A percentile compares a stretch with the other conserved stretches of the same genome.
Conservation (phyloP, 2,329 filamentous ascomycete genomes). For the Endoconidiophora polonica region DNA sequence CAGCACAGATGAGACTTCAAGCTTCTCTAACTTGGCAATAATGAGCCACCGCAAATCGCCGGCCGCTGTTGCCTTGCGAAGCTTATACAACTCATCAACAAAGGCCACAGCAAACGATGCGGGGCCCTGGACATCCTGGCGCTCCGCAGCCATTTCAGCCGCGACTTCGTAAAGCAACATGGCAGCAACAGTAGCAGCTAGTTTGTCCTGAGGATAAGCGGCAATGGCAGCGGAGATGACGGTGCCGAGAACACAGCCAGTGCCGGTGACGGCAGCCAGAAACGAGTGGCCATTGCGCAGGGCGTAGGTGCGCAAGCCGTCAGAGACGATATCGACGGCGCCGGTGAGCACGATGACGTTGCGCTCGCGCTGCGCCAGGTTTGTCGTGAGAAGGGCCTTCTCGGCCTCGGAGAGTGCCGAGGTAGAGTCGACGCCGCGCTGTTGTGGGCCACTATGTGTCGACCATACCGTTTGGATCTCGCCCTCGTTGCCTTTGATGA, state of each 20-base stretch:
- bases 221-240: slow-evolving; percentile 50
- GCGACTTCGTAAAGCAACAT: slow-evolving; percentile 61
- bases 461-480: slow-evolving; percentile 63
- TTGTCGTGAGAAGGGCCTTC: slow-evolving; percentile 45
- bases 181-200: slow-evolving; percentile 58
- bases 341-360: slow-evolving; percentile 70
- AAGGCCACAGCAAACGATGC: slow-evolving; percentile 78
- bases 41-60: slow-evolving; percentile 36
- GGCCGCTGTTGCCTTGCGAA: slow-evolving; percentile 31
- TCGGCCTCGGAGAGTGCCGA: slow-evolving; percentile 34
- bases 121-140: slow-evolving; percentile 53
- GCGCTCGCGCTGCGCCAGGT: slow-evolving; percentile 50
- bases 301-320: slow-evolving; percentile 50
- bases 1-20: not conserved
- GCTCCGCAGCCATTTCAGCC: slow-evolving; percentile 48
- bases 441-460: slow-evolving; percentile 27
- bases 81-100: slow-evolving; percentile 49
- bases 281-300: slow-evolving; percentile 62
- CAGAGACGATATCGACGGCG: slow-evolving; percentile 56
- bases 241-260: slow-evolving; percentile 74
- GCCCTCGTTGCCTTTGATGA: slow-evolving; percentile 89
- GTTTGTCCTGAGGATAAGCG: slow-evolving; percentile 41
- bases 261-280: slow-evolving; percentile 57
- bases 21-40: slow-evolving; percentile 19
- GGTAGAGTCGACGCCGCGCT: slow-evolving; percentile 72